Evolutionary conservation across 495 filamentous ascomycete genomes (phyloP).

Genomic region (Extremus antarcticus): DNA sequence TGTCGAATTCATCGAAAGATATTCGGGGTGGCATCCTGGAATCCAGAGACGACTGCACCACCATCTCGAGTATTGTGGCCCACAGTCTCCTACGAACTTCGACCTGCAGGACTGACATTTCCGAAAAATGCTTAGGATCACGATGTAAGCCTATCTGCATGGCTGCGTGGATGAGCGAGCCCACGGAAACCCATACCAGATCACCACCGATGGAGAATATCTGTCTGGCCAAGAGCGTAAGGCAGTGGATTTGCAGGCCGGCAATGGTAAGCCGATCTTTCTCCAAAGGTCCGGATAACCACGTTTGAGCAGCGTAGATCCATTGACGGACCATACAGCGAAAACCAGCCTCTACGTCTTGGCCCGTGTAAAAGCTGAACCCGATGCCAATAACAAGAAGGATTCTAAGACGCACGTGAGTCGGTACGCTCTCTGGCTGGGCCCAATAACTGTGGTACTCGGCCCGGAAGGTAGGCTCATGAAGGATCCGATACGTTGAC

Average conservation of each 20-base stretch:
- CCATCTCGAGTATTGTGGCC: conserved; percentile 51
- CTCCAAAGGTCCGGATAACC: conserved; percentile 43
- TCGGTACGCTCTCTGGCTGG: conserved; percentile 26
- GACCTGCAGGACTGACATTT: conserved; percentile 37
- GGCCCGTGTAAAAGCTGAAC: neutral
- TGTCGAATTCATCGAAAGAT: conserved; percentile 41
- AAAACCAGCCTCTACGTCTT: conserved; percentile 24
- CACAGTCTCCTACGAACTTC: conserved; percentile 51
- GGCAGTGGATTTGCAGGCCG: conserved; percentile 44
- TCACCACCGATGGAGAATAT: conserved; percentile 42
- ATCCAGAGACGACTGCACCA: conserved; percentile 46
- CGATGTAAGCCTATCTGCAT: conserved; percentile 51
- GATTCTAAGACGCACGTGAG: neutral
- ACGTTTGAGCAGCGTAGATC: conserved; percentile 45
- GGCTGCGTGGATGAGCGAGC: conserved; percentile 44
- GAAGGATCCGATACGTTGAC: conserved; percentile 45
- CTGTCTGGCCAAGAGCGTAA: conserved; percentile 44
- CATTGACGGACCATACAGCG: conserved; percentile 35
- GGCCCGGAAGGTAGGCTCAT: conserved; percentile 44
- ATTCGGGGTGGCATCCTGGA: conserved; percentile 45
- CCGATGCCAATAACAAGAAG: neutral
- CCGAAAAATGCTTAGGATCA: conserved; percentile 42
- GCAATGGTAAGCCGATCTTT: conserved; percentile 40
- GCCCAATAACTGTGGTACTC: conserved; percentile 45
- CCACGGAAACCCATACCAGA: conserved; percentile 45